phyloP scores from a whole-genome alignment of 192 early-diverging fungal genomes.

The Backusella westeae region DNA sequence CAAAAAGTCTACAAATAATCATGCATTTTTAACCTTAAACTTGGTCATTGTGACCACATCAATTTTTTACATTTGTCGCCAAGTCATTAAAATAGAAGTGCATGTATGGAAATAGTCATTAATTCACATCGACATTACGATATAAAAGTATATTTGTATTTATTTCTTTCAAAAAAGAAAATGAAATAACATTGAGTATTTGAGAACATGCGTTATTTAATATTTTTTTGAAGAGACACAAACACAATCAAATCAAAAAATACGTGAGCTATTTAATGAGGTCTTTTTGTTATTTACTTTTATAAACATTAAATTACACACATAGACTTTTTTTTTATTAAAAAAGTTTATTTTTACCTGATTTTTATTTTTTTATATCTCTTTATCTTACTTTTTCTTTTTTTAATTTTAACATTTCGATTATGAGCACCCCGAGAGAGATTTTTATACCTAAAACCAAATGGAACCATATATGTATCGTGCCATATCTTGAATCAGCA shows the following conservation, averaged over 20 bases:
- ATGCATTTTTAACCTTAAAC: not conserved
- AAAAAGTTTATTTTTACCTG: not conserved
- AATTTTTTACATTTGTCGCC: not conserved
- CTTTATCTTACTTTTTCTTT: not conserved
- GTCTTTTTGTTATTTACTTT: not conserved
- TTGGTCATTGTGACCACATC: not conserved
- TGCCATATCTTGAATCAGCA: not conserved
- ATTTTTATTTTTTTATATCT: not conserved
- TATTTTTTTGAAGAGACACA: not conserved
- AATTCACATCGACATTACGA: no score
- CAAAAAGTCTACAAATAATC: not conserved
- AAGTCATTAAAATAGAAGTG: not conserved
- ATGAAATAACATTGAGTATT: no score
- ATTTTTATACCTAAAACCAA: not conserved
- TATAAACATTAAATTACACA: not conserved
- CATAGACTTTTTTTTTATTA: not conserved
- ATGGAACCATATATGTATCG: not conserved
- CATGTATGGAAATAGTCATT: no score
- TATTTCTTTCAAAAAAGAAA: not conserved
- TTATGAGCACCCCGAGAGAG: not conserved
- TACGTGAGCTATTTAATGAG: not conserved
- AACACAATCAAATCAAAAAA: not conserved
- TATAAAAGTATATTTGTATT: not conserved
- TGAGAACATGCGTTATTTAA: no score
- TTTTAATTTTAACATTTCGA: not conserved